phyloP scores from a whole-genome alignment of 2,329 filamentous ascomycete genomes.

The Orbilia blumenaviensis region DNA sequence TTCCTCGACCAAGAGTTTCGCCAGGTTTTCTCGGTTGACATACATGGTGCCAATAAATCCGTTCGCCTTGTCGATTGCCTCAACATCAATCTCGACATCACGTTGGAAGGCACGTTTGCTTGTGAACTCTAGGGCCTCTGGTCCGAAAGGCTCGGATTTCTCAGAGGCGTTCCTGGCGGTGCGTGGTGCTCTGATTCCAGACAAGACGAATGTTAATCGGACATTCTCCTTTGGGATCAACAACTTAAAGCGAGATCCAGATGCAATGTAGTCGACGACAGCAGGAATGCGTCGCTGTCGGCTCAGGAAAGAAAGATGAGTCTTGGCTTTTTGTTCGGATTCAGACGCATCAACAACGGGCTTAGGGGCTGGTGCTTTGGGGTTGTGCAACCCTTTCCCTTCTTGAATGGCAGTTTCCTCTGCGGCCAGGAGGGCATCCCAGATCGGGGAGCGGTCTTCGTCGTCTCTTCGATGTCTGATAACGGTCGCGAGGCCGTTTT shows the following conservation, averaged over 20 bases:
- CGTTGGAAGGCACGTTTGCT: constrained; percentile 89
- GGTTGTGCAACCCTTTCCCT: constrained; percentile 93
- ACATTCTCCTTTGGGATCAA: constrained; percentile 90
- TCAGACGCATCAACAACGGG: constrained; percentile 91
- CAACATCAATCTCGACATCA: constrained; percentile 93
- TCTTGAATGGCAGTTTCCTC: constrained; percentile 85
- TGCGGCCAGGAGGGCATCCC: constrained; percentile 84
- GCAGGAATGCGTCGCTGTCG: constrained; percentile 92
- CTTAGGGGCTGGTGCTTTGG: constrained; percentile 83
- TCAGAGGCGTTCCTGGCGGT: constrained; percentile 83
- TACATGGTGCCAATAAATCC: constrained; percentile 96
- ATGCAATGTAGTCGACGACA: constrained; percentile 96
- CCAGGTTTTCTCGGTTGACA: constrained; percentile 93
- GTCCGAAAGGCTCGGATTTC: constrained; percentile 88
- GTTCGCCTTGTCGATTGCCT: constrained; percentile 94
- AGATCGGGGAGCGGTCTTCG: constrained; percentile 90
- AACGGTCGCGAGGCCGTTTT: constrained; percentile 90
- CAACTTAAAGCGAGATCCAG: constrained; percentile 92
- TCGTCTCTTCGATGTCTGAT: constrained; percentile 96
- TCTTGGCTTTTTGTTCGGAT: constrained; percentile 91
- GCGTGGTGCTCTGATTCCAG: constrained; percentile 87
- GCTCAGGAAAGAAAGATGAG: constrained; percentile 85
- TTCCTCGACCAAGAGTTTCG: constrained; percentile 91
- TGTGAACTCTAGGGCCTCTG: constrained; percentile 92
- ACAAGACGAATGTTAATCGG: constrained; percentile 93